Evolutionary conservation across 257 asterid genomes (phyloP).

Genomic region (Petunia secreta): DNA sequence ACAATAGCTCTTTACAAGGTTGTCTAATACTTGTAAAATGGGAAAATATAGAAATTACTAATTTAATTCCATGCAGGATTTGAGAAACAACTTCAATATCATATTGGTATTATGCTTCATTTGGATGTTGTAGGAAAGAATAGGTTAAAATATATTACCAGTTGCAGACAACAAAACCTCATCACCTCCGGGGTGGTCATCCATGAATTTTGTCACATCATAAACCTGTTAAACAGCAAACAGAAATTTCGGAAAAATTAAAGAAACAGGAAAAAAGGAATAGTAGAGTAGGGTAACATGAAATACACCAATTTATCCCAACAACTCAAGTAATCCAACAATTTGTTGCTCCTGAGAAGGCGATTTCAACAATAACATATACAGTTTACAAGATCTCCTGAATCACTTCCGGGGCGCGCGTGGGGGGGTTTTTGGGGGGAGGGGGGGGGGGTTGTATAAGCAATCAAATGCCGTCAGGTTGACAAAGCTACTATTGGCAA

Average conservation of each 20-base stretch:
- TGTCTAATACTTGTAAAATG: slow-evolving; percentile 3
- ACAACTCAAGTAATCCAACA: neutral
- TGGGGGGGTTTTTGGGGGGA: too few relatives aligned
- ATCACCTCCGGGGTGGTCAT: slow-evolving; percentile 96
- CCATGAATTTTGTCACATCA: slow-evolving; percentile 83
- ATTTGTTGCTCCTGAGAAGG: neutral
- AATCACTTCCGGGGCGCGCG: too few relatives aligned
- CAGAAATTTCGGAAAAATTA: neutral
- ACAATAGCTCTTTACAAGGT: neutral
- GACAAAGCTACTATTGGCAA: neutral
- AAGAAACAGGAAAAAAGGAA: neutral
- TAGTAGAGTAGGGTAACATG: neutral
- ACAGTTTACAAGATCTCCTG: neutral
- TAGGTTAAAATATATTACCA: slow-evolving; percentile 42
- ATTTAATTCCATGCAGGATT: neutral
- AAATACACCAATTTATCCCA: neutral
- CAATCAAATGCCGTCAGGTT: neutral
- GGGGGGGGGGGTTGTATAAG: too few relatives aligned
- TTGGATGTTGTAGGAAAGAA: neutral
- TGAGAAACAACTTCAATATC: neutral
- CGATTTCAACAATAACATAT: neutral
- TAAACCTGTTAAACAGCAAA: slow-evolving; percentile 55
- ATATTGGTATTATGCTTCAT: neutral
- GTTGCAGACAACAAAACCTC: slow-evolving; percentile 83
- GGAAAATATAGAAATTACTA: neutral